These are phyloP conservation scores for Elongisporangium undulatum DNA, from an alignment of 352 stramenopile species.

Conservation along the genomic window DNA sequence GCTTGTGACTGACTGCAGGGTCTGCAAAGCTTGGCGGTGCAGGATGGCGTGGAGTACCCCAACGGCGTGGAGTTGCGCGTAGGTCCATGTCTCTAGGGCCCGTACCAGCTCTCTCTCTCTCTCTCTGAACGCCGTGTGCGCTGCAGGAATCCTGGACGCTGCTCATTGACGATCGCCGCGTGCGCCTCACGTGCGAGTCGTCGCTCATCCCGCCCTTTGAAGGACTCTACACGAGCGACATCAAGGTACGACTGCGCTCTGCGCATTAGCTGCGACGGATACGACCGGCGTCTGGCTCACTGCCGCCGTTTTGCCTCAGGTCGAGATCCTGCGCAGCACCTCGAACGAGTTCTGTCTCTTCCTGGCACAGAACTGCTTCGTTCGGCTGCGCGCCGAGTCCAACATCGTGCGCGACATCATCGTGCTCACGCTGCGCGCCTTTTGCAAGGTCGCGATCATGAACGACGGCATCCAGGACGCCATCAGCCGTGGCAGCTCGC, in stretches of 20 bases:
- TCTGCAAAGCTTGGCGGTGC: conserved; percentile 42
- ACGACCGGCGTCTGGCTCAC: conserved; percentile 5
- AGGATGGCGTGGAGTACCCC: conserved; percentile 53
- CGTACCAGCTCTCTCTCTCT: conserved; percentile 2
- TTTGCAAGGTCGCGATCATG: conserved; percentile 55
- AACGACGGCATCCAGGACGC: conserved; percentile 39
- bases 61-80: conserved; percentile 60
- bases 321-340: conserved; percentile 48
- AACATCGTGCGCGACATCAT: conserved; percentile 78
- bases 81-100: conserved; percentile 10
- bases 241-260: conserved; percentile 45
- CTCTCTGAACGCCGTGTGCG: background rate
- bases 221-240: conserved; percentile 63
- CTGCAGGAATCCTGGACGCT: conserved; percentile 78
- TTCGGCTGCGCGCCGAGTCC: conserved; percentile 68
- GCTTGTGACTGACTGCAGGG: conserved; percentile 11
- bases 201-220: conserved; percentile 77
- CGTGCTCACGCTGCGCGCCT: conserved; percentile 73
- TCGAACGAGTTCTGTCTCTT: conserved; percentile 69
- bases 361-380: conserved; percentile 47
- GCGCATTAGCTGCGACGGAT: conserved; percentile 3
- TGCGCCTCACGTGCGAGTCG: conserved; percentile 77
- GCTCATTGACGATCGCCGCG: conserved; percentile 69
- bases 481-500: conserved; percentile 46
- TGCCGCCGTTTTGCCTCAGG: conserved; percentile 16